phyloP scores from a whole-genome alignment of 2,329 filamentous ascomycete genomes.

The Microcyclospora pomicola region DNA sequence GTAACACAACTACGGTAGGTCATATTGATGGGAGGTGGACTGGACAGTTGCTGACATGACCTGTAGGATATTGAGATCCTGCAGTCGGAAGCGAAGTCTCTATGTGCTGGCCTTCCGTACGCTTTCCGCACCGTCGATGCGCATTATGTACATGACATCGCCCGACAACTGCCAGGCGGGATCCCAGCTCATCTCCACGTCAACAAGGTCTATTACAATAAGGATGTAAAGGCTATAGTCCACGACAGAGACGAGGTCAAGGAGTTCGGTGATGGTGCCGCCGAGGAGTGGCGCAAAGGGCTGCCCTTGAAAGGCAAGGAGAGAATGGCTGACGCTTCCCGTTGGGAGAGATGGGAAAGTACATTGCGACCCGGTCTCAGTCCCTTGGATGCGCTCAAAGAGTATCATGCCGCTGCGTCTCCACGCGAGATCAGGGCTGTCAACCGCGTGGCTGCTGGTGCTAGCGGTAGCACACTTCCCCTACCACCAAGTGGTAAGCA shows the following conservation, averaged over 20 bases:
- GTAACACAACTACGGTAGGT: neutral
- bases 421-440: constrained; percentile 8
- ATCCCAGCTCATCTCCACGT: constrained; percentile 37
- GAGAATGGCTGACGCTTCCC: constrained; percentile 45
- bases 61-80: constrained; percentile 56
- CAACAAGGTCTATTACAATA: constrained; percentile 51
- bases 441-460: constrained; percentile 12
- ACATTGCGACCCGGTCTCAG: constrained; percentile 15
- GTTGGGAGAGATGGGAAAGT: constrained; percentile 64
- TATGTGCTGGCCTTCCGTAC: constrained; percentile 57
- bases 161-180: constrained; percentile 38
- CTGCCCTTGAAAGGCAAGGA: constrained; percentile 50
- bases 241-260: constrained; percentile 50
- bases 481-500: constrained; percentile 17
- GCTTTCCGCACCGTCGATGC: constrained; percentile 46
- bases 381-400: constrained; percentile 17
- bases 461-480: constrained; percentile 6
- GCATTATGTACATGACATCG: constrained; percentile 44
- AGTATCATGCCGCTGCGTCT: constrained; percentile 21
- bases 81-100: constrained; percentile 41
- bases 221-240: constrained; percentile 49
- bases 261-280: constrained; percentile 51
- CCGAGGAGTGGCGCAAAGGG: constrained; percentile 69
- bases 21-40: neutral
- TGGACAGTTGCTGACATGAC: constrained; percentile 2